Conservation (phyloP, 2,329 filamentous ascomycete genomes). For the Cytospora piceicola region DNA sequence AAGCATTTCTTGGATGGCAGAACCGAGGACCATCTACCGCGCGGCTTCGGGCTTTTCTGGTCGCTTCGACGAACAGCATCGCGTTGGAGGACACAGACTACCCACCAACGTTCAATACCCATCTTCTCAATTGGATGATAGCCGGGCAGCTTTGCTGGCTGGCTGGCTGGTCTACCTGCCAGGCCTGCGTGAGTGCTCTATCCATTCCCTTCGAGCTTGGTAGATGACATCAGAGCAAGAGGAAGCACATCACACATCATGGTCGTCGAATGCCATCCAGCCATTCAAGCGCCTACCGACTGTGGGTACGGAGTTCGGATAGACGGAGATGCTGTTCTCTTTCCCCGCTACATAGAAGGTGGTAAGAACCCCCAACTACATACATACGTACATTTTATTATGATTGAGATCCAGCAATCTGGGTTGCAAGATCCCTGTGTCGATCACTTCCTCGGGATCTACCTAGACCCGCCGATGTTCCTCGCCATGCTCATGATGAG, state of each 20-base stretch:
- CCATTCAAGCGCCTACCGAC: background rate
- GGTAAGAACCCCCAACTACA: background rate
- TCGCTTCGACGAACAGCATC: conserved; percentile 17
- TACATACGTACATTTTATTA: background rate
- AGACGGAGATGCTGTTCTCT: background rate
- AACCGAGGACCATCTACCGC: conserved; percentile 13
- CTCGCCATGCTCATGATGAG: background rate
- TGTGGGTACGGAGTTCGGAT: conserved; percentile 1
- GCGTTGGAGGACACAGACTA: conserved; percentile 7
- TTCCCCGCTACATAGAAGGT: background rate
- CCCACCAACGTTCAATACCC: conserved; percentile 3
- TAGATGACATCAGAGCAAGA: background rate
- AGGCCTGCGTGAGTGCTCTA: background rate
- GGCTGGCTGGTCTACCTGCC: background rate
- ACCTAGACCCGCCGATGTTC: conserved; percentile 10
- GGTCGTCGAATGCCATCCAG: background rate
- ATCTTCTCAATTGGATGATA: conserved; percentile 11
- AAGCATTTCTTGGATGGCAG: background rate
- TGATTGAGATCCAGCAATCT: conserved; percentile 25
- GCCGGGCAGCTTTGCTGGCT: conserved; percentile 12
- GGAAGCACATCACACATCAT: background rate
- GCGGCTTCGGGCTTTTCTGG: conserved; percentile 16
- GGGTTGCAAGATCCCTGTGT: conserved; percentile 26
- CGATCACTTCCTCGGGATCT: conserved; percentile 19
- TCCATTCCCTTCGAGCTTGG: conserved; percentile 3